Evolutionary conservation across 192 early-diverging fungal genomes (phyloP), one percentile per base, ranked within the genome.

Genomic region (Rhizophagus sp.): DNA sequence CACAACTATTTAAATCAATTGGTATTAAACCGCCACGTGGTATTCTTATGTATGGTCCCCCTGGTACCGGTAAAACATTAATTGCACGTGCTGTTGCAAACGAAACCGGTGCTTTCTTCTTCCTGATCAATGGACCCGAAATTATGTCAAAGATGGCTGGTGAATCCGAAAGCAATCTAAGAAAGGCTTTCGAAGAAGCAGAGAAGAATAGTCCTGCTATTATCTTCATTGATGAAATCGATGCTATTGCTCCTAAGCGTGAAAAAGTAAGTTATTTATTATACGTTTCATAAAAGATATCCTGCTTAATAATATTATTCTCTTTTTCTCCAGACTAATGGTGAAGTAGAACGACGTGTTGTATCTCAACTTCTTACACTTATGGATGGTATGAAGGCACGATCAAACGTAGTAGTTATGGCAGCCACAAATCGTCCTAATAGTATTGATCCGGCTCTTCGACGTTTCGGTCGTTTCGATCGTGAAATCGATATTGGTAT

Each of bases 141-240:
- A 99, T 99, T 83, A 99, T 99, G 97, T 97, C 96, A 81, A 99
- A 99, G 89, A 99, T 99, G 98, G 97, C 98, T 50, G 98, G 98
- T 82, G 98, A 99, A 85, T 95, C 94, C 78, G 98, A 99, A 88
- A 93, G 91, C 71, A 99, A 99, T 83, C 82, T 99, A 81, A 92
- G 98, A 75, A 99, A 99, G 88, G 97, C 96, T 11, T 99, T 99
- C 78, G 97, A 99, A 81, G 98, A 99, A 84, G 98, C 98, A 24
- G 96, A 97, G 85, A 97, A 96, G 86, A 99, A 99, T 86, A 91
- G 92, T 80, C 98, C 98, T 9, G 91, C 97, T 75, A 99, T 99
- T 73, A 94, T 99, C 78, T 99, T 99, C 69, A 99, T 99, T 84
- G 98, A 99, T 84, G 98, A 99, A 82, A 96, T 99, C 77, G 98